Base-by-base conservation (phyloP, 345 rosid genomes). In the Pistacia atlantica region DNA sequence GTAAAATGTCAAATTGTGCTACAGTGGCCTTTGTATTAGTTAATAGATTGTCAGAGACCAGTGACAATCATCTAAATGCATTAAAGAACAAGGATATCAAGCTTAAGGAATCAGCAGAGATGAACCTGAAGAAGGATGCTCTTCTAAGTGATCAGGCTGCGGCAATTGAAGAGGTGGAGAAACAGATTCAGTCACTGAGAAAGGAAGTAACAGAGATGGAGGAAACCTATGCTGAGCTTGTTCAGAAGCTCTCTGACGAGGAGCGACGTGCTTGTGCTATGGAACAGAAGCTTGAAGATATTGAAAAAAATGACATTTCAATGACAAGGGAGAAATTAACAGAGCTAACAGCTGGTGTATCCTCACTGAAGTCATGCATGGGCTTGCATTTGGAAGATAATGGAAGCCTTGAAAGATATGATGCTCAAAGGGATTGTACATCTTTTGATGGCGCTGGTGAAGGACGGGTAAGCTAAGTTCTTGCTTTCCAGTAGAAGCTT, bases 1-100 rank as follows among this genome's bases (percentile, higher is more conserved):
- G 65, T 73, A 85, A 82, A 70, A 81, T 90, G 82, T 87, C 98
- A 69, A 67, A 68, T 72, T 88, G 86, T 68, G 97, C 99, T 75
- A 91, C 97, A 63, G 92, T 81, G 75, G 97, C 97, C 77, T 88
- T 92, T 83, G 84, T 93, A 56, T 61, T 92, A 74, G 91, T 93
- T 71, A 90, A 85, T 81, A 86, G 93, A 80, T 81, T 88, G 69
- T 89, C 97, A 37, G 93, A 90, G 83, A 69, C 82, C 55, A 86
- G 82, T 69, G 65, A 70, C 64, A 67, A 76, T 35, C 83, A 84
- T 68, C 85, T 74, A 54, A 74, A 76, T 83, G 84, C 81, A 67
- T 67, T 93, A 81, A 89, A 79, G 79, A 71, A 76, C 65, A 93
- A 88, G 82, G 89, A 86, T 70, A 16, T 52, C 61, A 86, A 80